phyloP scores from a whole-genome alignment of 2,329 filamentous ascomycete species.

The Boeremia lycopersici region DNA sequence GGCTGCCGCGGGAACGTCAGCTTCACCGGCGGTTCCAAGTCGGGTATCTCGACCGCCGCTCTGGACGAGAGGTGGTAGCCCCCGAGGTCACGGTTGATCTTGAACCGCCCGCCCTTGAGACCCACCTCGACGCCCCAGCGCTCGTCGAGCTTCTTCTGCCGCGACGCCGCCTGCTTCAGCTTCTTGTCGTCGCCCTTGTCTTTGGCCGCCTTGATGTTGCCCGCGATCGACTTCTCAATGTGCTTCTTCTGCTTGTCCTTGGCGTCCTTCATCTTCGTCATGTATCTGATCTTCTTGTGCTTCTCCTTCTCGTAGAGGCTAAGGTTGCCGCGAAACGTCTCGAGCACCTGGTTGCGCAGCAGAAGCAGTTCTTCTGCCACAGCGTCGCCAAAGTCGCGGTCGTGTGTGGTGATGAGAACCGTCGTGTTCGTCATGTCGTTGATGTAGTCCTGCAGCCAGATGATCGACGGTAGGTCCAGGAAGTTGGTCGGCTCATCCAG shows the following conservation, averaged over 20 bases:
- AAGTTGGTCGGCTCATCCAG: slow-evolving; percentile 90
- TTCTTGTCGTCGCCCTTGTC: slow-evolving; percentile 84
- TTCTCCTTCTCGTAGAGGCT: slow-evolving; percentile 72
- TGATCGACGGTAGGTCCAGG: slow-evolving; percentile 79
- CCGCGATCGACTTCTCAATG: slow-evolving; percentile 76
- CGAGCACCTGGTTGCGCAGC: slow-evolving; percentile 72
- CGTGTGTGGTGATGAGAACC: slow-evolving; percentile 81
- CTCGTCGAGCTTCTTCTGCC: slow-evolving; percentile 84
- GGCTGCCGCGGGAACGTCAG: slow-evolving; percentile 66
- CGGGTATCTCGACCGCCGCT: slow-evolving; percentile 73
- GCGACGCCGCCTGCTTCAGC: slow-evolving; percentile 80
- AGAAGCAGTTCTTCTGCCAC: slow-evolving; percentile 79
- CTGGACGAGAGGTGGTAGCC: slow-evolving; percentile 59
- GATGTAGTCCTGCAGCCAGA: slow-evolving; percentile 82
- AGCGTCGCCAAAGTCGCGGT: slow-evolving; percentile 78
- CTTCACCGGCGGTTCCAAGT: slow-evolving; percentile 62
- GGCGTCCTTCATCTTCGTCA: slow-evolving; percentile 78
- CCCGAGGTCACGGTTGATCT: slow-evolving; percentile 74
- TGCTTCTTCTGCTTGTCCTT: slow-evolving; percentile 81
- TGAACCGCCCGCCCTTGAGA: slow-evolving; percentile 75
- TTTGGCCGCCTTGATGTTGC: slow-evolving; percentile 76
- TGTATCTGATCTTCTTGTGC: slow-evolving; percentile 69
- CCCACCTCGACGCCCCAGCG: slow-evolving; percentile 77
- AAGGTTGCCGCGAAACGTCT: slow-evolving; percentile 77
- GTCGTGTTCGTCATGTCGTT: slow-evolving; percentile 64